Evolutionary conservation across 2,329 filamentous ascomycete species (phyloP), one percentile per base, ranked within the genome.

Genomic region (Claviceps citrina): DNA sequence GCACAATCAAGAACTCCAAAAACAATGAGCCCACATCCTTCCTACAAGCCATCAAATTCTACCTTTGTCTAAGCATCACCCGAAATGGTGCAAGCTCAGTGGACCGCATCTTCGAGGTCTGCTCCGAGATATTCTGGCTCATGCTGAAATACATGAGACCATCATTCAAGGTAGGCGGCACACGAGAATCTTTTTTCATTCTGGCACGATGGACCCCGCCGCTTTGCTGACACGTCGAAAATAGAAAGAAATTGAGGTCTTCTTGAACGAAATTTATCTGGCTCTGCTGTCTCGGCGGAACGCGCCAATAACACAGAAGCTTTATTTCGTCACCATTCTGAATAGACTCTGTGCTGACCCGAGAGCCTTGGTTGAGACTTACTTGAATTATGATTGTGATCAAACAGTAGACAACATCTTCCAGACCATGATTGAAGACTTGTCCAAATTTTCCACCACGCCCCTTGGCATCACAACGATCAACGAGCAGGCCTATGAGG

Each of bases 321-420:
- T 91, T 40, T 86, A 89, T 54, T 91, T 96, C 49, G 75, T 98
- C 58, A 78, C 77, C 44, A 76, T 98, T 20, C 70, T 98, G 39
- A 82, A 84, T 51, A 73, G 89, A 43, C 68, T 98, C 36, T 87
- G 82, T 43, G 78, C 76, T 13, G 91, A 98, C 55, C 84, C 89
- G 2, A 74, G 84, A 48, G 87, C 85, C 0, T 60, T 98, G 36
- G 91, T 98, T 13, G 91, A 98, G 60, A 81, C 87, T 12, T 98
- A 98, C 59, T 73, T 98, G 46, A 98, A 98, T 60, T 98, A 98
- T 55, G 91, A 98, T 57, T 98, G 91, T 62, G 93, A 96, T 54
- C 74, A 89, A 44, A 86, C 85, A 31, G 75, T 96, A 44, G 89
- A 96, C 62, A 98, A 98, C 59, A 91, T 96, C 60, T 98, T 93